Evolutionary conservation across 495 filamentous ascomycete genomes (phyloP), one percentile per base, ranked within the genome.

Genomic region (Neurospora pannonica): DNA sequence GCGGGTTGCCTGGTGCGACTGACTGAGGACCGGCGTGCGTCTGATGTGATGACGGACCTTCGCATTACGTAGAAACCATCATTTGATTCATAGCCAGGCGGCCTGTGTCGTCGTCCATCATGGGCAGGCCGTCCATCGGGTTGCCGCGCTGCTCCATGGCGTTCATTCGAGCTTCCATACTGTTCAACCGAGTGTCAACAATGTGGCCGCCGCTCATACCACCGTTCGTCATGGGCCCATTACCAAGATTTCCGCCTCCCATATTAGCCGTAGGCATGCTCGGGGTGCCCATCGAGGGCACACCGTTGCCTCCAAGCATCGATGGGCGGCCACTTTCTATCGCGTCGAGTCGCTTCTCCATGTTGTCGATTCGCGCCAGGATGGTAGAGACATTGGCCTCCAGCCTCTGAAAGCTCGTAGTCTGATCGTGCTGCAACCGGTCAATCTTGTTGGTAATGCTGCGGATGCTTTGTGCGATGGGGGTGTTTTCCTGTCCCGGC

Each of bases 381-480:
- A 85, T 70, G 5, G 71, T 71, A 17, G 54, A 67, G 54, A 67
- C 54, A 28, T 67, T 67, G 17, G 75, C 71, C 72, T 78, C 74
- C 0, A 81, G 42, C 40, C 74, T 74, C 46, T 54, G 73, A 73
- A 86, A 80, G 19, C 81, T 82, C 38, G 84, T 78, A 0, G 74
- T 71, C 75, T 84, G 77, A 1, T 87, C 85, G 77, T 86, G 85
- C 24, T 77, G 75, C 72, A 86, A 79, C 11, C 85, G 84, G 70
- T 87, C 85, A 46, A 87, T 72, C 78, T 86, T 87, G 72, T 86
- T 83, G n/a, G 78, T 82, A 5, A 86, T 71, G 67, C 78, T 83
- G 19, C 85, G 80, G 10, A 87, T 81, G 71, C 80, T 84, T 73
- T 86, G 85, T 0, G 84, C 83, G 42, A 83, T 78, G 6, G 85